Conservation (phyloP, 345 rosid genomes). For the Linum tenue region DNA sequence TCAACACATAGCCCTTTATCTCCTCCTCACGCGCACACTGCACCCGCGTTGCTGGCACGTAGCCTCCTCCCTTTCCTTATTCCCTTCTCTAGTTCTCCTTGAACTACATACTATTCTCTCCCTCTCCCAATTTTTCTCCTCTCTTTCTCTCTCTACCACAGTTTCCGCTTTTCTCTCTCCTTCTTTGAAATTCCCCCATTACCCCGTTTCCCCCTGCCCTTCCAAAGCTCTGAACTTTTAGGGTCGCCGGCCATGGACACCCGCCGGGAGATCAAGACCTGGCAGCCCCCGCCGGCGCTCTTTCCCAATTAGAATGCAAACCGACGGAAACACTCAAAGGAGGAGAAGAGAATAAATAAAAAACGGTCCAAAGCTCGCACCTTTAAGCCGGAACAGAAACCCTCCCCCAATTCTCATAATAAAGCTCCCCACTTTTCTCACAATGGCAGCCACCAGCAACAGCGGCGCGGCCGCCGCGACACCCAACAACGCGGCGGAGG, state of each 20-base stretch:
- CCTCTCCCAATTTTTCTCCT: background rate
- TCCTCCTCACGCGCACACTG: constrained; percentile 29
- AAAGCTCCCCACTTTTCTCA: background rate
- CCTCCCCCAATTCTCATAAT: background rate
- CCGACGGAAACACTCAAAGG: no score
- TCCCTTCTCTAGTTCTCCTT: no score
- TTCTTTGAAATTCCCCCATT: constrained; percentile 25
- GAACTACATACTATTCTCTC: no score
- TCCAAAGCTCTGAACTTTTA: background rate
- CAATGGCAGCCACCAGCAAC: constrained; percentile 21
- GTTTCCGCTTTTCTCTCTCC: constrained; percentile 14
- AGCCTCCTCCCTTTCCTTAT: no score
- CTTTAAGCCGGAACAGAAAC: no score
- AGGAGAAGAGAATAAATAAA: no score
- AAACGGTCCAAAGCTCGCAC: no score
- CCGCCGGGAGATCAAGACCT: background rate
- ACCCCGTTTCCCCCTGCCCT: background rate
- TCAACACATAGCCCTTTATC: constrained; percentile 23
- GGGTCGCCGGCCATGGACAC: background rate
- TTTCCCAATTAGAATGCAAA: background rate
- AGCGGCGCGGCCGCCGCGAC: constrained; percentile 30
- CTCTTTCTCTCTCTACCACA: constrained; percentile 8
- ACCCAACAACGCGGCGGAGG: constrained; percentile 40
- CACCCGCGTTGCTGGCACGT: constrained; percentile 9
- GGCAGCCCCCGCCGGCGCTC: background rate